Evolutionary conservation across 306 rosid species (phyloP), one percentile per base, ranked within the genome.

Genomic region (Cucurbita maxima): DNA sequence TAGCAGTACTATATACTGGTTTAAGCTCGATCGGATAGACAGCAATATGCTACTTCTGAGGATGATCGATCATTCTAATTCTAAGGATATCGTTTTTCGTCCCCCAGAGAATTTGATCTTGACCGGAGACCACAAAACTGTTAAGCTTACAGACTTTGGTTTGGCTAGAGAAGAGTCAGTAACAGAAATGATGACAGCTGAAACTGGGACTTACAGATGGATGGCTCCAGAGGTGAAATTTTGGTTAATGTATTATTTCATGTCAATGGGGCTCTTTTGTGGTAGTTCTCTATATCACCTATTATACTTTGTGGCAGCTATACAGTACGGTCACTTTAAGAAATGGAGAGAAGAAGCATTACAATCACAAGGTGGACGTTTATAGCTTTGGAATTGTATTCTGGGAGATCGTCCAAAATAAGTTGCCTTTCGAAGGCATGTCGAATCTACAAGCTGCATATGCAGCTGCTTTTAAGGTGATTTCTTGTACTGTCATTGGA

Each of bases 171-270:
- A 93, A 79, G 98, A 93, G 83, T 84, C 98, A 0, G 83, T 93
- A 67, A 87, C 96, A 34, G 98, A 90, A 83, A 93, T 90, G 98
- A 93, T 93, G 98, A 93, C 98, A 3, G 98, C 98, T 16, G 98
- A 93, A 84, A 90, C 98, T 0, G 97, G 98, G 69, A 93, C 98
- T 19, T 93, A 93, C 72, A 83, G 96, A 50, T 93, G 98, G 98
- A 93, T 93, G 98, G 98, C 98, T 77, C 97, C 97, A 0, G 98
- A 93, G 88, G 98, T 90, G 84, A 55, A 73, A 4, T 73, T 53
- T 22, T 8, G 51, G 5, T 72, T 18, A 38, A 55, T 10, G 19
- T 40, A 19, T 73, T 57, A 5, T 55, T 6, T 40, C 4, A 0
- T 41, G 40, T 30, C 40, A 3, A 30, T 34, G 48, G 10, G 1